Evolutionary conservation across 306 rosid species (phyloP).

Genomic region (Cucumis sativus): DNA sequence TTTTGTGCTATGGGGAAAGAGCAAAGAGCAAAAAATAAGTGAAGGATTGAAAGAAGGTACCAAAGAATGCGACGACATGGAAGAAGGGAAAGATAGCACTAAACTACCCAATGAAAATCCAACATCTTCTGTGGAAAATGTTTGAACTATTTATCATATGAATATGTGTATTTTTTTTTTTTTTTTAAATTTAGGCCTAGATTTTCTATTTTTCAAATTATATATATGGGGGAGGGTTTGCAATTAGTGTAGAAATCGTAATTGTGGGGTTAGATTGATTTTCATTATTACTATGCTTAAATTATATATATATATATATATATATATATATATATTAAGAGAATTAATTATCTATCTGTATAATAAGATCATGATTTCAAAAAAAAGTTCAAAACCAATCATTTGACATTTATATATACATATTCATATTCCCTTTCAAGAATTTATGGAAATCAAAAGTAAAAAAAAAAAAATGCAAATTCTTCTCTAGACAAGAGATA

Average conservation of each 20-base stretch:
- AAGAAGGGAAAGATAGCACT: background rate
- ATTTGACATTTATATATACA: no score
- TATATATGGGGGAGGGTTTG: background rate
- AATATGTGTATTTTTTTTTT: background rate
- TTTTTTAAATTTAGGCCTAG: background rate
- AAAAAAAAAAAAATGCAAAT: no score
- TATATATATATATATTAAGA: no score
- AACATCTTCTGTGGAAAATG: background rate
- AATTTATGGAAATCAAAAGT: no score
- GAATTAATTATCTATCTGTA: no score
- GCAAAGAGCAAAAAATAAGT: slow-evolving; percentile 3
- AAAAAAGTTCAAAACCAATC: no score
- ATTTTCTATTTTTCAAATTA: background rate
- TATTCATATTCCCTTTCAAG: no score
- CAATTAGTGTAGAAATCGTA: background rate
- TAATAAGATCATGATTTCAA: no score
- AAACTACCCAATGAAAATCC: background rate
- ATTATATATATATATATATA: no score
- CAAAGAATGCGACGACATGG: background rate
- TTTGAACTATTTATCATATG: background rate
- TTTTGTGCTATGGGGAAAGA: slow-evolving; percentile 7
- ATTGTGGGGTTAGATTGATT: background rate
- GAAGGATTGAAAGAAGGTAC: background rate
- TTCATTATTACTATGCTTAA: no score
- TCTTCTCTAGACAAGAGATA: no score